phyloP scores from a whole-genome alignment of 768 basidiomycete genomes.

The Cubamyces lactineus region DNA sequence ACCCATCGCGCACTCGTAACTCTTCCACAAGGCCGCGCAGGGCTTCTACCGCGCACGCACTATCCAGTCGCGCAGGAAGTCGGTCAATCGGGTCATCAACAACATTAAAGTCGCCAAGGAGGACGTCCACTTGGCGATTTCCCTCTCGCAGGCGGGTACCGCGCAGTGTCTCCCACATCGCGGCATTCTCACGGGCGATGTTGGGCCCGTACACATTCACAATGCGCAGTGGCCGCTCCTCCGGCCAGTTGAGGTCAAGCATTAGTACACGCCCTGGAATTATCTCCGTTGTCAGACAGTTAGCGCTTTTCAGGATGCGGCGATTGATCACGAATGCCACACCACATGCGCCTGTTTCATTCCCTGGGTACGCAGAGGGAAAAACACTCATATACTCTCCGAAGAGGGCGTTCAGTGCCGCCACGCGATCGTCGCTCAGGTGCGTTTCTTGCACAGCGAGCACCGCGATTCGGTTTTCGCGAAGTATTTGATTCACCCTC shows the following conservation, averaged over 20 bases:
- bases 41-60: neutral
- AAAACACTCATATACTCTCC: neutral
- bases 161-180: too few species aligned
- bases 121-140: neutral
- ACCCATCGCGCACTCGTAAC: neutral
- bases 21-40: neutral
- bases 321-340: neutral
- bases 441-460: neutral
- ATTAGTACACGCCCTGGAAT: neutral
- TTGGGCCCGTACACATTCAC: neutral
- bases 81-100: conserved; percentile 30
- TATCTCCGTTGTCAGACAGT: too few species aligned
- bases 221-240: neutral
- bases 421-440: neutral
- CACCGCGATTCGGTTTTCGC: neutral
- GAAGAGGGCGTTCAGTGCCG: neutral
- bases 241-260: neutral
- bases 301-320: neutral
- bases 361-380: neutral
- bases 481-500: neutral
- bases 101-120: conserved; percentile 41
- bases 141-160: too few species aligned
- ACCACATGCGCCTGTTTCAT: neutral
- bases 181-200: neutral
- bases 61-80: neutral